These are phyloP conservation scores for Borovskyia barvae DNA, from an alignment of 208 protist genomes.

Conservation along the genomic window DNA sequence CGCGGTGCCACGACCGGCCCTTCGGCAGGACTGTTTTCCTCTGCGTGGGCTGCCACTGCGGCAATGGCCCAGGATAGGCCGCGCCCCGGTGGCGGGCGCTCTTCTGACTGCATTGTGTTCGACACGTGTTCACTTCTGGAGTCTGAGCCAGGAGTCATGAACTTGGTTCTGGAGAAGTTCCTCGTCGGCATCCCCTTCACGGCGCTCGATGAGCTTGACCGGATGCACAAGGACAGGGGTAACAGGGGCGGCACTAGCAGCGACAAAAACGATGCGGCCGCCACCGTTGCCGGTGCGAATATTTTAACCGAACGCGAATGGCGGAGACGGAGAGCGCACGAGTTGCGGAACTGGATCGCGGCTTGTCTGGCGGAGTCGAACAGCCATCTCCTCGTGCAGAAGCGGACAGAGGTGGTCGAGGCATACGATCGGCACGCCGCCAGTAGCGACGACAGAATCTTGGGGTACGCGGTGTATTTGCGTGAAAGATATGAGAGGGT, in stretches of 20 bases:
- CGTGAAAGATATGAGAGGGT: slow-evolving; percentile 32
- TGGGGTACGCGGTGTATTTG: slow-evolving; percentile 83
- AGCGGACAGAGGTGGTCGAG: slow-evolving; percentile 53
- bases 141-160: slow-evolving; percentile 43
- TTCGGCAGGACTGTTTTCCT: too few species aligned
- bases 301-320: slow-evolving; percentile 23
- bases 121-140: slow-evolving; percentile 73
- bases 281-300: background rate
- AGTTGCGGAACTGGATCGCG: slow-evolving; percentile 68
- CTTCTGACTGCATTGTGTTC: slow-evolving; percentile 74
- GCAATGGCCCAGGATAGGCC: too few species aligned
- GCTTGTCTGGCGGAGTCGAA: slow-evolving; percentile 10
- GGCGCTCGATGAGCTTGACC: slow-evolving; percentile 75
- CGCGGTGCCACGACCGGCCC: too few species aligned
- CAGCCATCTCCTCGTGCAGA: slow-evolving; percentile 49
- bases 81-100: too few species aligned
- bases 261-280: background rate
- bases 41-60: background rate
- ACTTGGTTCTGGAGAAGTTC: slow-evolving; percentile 48
- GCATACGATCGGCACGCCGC: slow-evolving; percentile 47
- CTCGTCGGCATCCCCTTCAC: slow-evolving; percentile 68
- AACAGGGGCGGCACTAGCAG: background rate
- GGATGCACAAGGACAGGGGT: slow-evolving; percentile 39
- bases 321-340: slow-evolving; percentile 23
- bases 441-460: slow-evolving; percentile 77